Evolutionary conservation across 2,329 filamentous ascomycete genomes (phyloP), one percentile per base, ranked within the genome.

Genomic region (Diaporthe vexans): DNA sequence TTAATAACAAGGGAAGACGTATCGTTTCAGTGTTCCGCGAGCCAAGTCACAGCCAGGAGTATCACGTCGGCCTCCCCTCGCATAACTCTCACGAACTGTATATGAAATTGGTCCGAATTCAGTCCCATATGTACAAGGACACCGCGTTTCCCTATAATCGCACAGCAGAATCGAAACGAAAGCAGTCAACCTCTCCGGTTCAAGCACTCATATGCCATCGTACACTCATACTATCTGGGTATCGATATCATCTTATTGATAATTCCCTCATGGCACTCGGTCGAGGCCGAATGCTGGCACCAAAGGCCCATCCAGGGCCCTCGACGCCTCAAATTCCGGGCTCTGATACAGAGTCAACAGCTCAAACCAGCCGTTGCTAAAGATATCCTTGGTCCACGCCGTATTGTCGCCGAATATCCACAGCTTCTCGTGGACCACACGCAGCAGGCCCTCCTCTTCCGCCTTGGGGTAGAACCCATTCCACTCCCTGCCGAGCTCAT

Each of bases 351-450:
- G 56, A 21, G 52, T 59, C 54, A 75, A 24, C 17, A 75, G 37
- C 26, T 74, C 72, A 19, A 68, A 65, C 74, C 74, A 74, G 43
- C 72, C 74, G 7, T 58, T 65, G 17, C 17, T 52, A 35, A 74
- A 74, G 10, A 74, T 74, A 17, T 61, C 57, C 67, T 56, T 74
- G 11, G 67, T 74, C 74, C 74, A 75, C 7, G 43, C 46, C n/a
- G 63, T 59, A 4, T 35, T 24, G 17, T 71, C 72, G 9, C 67
- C 67, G 3, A 68, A 43, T 33, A 71, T 72, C 74, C 74, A 75
- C 26, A 75, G 61, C 72, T 75, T 75, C 46, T 75, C 74, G 21
- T 75, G 74, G 6, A 75, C 74, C 11, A 75, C 33, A 21, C 69
- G 54, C 26, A 75, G 37, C 15, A 74, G 1, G 15, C 54, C 57